Conservation (phyloP, 306 rosid genomes). For the Sphenostylis stenocarpa region DNA sequence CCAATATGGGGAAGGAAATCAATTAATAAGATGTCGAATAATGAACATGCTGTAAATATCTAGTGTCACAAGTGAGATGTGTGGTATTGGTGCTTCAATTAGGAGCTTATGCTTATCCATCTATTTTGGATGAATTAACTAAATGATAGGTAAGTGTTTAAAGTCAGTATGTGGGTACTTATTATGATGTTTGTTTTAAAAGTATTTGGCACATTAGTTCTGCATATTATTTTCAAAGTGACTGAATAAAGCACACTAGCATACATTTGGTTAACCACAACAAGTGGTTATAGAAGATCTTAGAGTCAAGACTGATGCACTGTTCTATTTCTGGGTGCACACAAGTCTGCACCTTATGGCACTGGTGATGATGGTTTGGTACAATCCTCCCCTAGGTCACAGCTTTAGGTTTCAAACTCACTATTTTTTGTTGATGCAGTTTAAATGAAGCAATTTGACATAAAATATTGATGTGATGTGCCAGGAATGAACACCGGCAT, state of each 20-base stretch:
- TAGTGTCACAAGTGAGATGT: not conserved
- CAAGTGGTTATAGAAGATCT: constrained; percentile 13
- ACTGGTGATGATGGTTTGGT: not conserved
- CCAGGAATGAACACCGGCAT: constrained; percentile 99
- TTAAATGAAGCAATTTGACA: constrained; percentile 23
- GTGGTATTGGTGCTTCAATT: not conserved
- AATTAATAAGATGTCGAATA: not conserved
- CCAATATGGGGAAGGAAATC: constrained; percentile 7
- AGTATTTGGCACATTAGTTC: not conserved
- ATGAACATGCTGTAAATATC: constrained; percentile 18
- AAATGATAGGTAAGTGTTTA: not conserved
- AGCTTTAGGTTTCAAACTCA: not conserved
- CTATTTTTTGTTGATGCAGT: not conserved
- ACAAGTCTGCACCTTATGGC: not conserved
- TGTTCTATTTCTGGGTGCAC: not conserved
- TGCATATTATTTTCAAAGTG: constrained; percentile 8
- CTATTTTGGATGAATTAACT: not conserved
- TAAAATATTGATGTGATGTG: constrained; percentile 26
- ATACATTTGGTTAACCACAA: not conserved
- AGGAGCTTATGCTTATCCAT: not conserved
- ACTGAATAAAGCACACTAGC: not conserved
- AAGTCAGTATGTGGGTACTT: not conserved
- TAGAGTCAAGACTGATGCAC: not conserved
- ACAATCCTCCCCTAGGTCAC: not conserved
- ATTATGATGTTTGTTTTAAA: not conserved